phyloP scores from a whole-genome alignment of 768 basidiomycete species.

The Tulasnella sp. region DNA sequence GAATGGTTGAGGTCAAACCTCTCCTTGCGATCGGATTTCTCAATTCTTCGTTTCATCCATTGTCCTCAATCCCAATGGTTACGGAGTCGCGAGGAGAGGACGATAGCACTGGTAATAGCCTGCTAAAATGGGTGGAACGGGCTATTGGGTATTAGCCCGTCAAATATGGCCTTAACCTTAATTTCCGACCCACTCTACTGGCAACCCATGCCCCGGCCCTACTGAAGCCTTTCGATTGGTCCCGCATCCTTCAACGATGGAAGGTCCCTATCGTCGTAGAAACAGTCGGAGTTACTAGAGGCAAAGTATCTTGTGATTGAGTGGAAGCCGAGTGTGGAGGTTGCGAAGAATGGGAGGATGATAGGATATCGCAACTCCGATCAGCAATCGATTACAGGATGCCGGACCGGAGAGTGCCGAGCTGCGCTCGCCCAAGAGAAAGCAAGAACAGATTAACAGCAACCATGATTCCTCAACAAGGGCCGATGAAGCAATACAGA shows the following conservation, averaged over 20 bases:
- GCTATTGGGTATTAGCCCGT: too few species aligned
- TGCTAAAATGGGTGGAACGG: not conserved
- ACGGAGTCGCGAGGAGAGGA: not conserved
- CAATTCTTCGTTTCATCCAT: not conserved
- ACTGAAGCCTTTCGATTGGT: not conserved
- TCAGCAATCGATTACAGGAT: not conserved
- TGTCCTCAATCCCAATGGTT: not conserved
- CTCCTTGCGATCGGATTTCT: not conserved
- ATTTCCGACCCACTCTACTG: not conserved
- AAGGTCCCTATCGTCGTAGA: not conserved
- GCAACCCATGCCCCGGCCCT: not conserved
- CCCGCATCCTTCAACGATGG: not conserved
- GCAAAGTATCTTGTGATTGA: not conserved
- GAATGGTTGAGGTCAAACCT: not conserved
- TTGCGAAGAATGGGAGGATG: not conserved
- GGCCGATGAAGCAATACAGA: not conserved
- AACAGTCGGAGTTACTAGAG: not conserved
- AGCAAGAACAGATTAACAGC: not conserved
- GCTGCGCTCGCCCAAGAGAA: not conserved
- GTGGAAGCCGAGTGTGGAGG: not conserved
- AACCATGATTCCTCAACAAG: not conserved
- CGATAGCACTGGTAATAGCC: not conserved
- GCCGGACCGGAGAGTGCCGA: not conserved
- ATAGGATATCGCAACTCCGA: not conserved
- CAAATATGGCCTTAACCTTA: not conserved